Percentiles rank a stretch among this genome's conserved stretches.
These are phyloP conservation scores for Fonsecaea pugnacius DNA, from an alignment of 2,329 filamentous ascomycete genomes.

Conservation along the genomic window DNA sequence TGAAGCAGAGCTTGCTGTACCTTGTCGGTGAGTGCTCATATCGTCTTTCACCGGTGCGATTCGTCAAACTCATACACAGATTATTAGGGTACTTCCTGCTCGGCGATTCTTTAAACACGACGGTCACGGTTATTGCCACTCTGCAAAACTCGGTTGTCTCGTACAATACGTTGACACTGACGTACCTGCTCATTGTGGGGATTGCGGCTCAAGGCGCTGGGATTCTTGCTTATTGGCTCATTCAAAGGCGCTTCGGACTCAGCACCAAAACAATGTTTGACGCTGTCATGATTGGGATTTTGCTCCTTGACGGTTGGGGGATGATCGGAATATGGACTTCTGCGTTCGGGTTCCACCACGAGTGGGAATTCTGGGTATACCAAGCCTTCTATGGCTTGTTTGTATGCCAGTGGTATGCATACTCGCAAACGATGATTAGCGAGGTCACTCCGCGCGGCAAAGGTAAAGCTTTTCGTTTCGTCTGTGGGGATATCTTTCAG, in stretches of 20 bases:
- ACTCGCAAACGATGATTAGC: conserved; percentile 72
- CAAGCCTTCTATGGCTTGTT: conserved; percentile 66
- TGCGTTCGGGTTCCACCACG: conserved; percentile 58
- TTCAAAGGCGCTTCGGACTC: conserved; percentile 64
- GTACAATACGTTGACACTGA: conserved; percentile 68
- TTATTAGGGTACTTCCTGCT: conserved; percentile 64
- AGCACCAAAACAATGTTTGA: conserved; percentile 73
- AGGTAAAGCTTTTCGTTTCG: conserved; percentile 46
- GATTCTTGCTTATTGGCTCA: conserved; percentile 65
- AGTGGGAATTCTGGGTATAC: conserved; percentile 59
- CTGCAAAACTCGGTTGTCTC: conserved; percentile 68
- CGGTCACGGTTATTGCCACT: conserved; percentile 69
- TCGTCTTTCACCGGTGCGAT: neutral
- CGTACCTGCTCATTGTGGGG: conserved; percentile 69
- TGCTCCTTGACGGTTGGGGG: conserved; percentile 63
- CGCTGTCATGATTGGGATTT: conserved; percentile 63
- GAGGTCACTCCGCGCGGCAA: conserved; percentile 70
- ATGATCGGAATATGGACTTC: conserved; percentile 64
- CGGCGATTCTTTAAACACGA: conserved; percentile 72
- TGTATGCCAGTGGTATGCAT: conserved; percentile 69
- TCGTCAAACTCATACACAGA: neutral
- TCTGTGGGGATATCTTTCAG: neutral
- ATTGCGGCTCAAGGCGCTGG: conserved; percentile 67
- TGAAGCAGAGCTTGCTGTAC: conserved; percentile 69
- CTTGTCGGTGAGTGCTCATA: conserved; percentile 55